These are phyloP conservation scores for Penicillium polonicum DNA, from an alignment of 2,329 filamentous ascomycete genomes.

Conservation along the genomic window DNA sequence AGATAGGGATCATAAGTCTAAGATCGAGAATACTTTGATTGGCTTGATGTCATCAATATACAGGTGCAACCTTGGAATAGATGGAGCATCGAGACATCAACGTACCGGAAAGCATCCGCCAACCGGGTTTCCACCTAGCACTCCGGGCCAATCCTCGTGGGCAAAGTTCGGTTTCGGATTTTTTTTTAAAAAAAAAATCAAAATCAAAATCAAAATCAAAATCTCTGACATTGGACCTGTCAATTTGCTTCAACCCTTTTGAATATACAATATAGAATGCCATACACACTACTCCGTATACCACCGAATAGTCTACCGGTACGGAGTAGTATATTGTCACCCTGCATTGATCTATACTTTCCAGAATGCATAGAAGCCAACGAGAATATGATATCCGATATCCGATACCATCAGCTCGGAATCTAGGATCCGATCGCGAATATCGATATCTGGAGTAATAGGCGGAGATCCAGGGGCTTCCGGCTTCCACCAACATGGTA, in stretches of 20 bases:
- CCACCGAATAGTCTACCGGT: neutral
- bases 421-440: conserved; percentile 2
- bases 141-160: conserved; percentile 1
- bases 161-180: neutral
- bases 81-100: neutral
- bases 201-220: neutral
- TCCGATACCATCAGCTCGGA: neutral
- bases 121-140: neutral
- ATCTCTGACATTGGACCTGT: neutral
- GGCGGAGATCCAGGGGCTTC: neutral
- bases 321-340: neutral
- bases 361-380: neutral
- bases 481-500: neutral
- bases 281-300: neutral
- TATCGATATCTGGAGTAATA: conserved; percentile 1
- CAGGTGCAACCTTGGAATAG: neutral
- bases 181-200: neutral
- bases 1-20: neutral
- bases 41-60: neutral
- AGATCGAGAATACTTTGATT: neutral
- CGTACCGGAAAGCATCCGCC: neutral
- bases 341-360: neutral
- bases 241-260: neutral
- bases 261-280: neutral
- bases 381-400: neutral